A percentile compares a stretch with the other conserved stretches of the same genome.
These are phyloP conservation scores for Phylloporus scabripes DNA, from an alignment of 768 basidiomycete species.

Conservation along the genomic window DNA sequence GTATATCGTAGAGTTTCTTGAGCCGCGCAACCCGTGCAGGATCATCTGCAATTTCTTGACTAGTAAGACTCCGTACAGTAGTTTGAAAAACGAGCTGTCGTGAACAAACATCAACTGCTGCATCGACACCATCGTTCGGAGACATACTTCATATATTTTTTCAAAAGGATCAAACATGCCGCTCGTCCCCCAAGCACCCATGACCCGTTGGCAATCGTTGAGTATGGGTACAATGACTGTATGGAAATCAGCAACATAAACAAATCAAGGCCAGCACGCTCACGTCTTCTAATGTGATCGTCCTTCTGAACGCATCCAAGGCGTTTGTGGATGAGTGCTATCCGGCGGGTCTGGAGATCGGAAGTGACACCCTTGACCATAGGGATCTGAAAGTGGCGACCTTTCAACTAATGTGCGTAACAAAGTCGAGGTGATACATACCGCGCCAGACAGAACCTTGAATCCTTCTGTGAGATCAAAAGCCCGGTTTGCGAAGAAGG, in stretches of 20 bases:
- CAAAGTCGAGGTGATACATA: slow-evolving; percentile 34
- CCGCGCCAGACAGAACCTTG: slow-evolving; percentile 72
- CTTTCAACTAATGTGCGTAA: slow-evolving; percentile 14
- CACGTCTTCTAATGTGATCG: slow-evolving; percentile 55
- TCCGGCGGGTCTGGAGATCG: slow-evolving; percentile 54
- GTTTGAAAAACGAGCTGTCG: slow-evolving; percentile 65
- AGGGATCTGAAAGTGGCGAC: slow-evolving; percentile 49
- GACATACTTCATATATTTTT: slow-evolving; percentile 58
- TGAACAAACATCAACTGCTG: background rate
- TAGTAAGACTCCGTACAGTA: slow-evolving; percentile 62
- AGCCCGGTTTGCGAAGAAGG: slow-evolving; percentile 64
- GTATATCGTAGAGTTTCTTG: slow-evolving; percentile 57
- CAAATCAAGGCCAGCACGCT: slow-evolving; percentile 22
- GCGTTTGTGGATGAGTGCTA: slow-evolving; percentile 67
- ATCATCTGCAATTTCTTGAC: slow-evolving; percentile 66
- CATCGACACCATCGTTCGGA: background rate
- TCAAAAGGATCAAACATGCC: slow-evolving; percentile 71
- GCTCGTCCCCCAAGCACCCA: slow-evolving; percentile 60
- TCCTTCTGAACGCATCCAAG: slow-evolving; percentile 59
- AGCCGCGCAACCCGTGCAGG: slow-evolving; percentile 54
- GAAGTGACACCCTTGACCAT: slow-evolving; percentile 72
- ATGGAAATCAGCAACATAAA: slow-evolving; percentile 8
- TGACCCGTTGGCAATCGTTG: slow-evolving; percentile 54
- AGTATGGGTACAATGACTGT: slow-evolving; percentile 62
- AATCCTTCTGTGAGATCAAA: slow-evolving; percentile 78